Conservation (phyloP, 139 green algal genomes). For the Edaphochlamys debaryana region DNA sequence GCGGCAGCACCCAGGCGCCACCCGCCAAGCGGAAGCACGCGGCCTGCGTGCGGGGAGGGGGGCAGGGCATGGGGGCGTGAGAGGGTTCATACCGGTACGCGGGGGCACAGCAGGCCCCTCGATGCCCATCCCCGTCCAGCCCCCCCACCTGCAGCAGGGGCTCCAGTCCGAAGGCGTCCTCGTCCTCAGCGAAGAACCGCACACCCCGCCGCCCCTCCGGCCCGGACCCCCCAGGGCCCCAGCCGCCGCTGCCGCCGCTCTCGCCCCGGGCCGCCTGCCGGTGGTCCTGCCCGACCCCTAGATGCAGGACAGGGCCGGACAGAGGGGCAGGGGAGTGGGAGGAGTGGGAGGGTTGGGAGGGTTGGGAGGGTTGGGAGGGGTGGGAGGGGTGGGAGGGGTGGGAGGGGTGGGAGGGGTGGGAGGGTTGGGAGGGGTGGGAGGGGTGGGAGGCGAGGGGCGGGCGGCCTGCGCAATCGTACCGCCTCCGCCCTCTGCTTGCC, state of each 20-base stretch:
- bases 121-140: no score
- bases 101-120: no score
- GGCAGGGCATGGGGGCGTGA: no score
- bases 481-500: no score
- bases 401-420: not conserved
- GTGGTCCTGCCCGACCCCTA: slow-evolving; percentile 64
- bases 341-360: not conserved
- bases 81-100: no score
- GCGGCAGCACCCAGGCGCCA: slow-evolving; percentile 19
- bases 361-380: no score
- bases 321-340: no score
- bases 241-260: not conserved
- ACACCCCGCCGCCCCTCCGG: slow-evolving; percentile 58
- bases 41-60: not conserved
- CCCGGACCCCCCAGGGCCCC: not conserved
- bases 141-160: slow-evolving; percentile 64
- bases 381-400: no score
- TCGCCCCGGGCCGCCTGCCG: slow-evolving; percentile 38
- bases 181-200: slow-evolving; percentile 80
- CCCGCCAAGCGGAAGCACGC: not conserved
- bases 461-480: not conserved
- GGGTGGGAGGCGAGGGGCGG: no score
- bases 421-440: not conserved
- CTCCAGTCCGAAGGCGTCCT: slow-evolving; percentile 77
- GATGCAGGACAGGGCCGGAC: not conserved